phyloP scores from a whole-genome alignment of 1,284 basidiomycete genomes.

The Tilletia walkeri region DNA sequence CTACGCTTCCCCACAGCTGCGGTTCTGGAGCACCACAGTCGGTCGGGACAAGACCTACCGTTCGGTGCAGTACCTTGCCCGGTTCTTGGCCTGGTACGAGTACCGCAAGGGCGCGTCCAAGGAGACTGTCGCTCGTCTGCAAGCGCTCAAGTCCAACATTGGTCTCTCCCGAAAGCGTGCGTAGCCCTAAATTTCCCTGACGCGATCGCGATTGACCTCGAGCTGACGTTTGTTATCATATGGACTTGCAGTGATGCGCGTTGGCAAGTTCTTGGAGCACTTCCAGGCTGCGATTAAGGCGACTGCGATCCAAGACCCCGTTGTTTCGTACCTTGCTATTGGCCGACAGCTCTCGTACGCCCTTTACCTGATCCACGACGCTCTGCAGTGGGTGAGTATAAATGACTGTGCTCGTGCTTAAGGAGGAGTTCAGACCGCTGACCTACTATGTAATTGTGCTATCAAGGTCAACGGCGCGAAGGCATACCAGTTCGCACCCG shows the following conservation, averaged over 20 bases:
- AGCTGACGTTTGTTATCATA: not conserved
- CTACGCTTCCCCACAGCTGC: slow-evolving; percentile 31
- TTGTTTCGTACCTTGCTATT: slow-evolving; percentile 79
- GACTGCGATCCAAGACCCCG: slow-evolving; percentile 63
- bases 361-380: slow-evolving; percentile 68
- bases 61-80: slow-evolving; percentile 84
- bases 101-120: slow-evolving; percentile 57
- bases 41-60: slow-evolving; percentile 72
- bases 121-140: slow-evolving; percentile 56
- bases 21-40: slow-evolving; percentile 56
- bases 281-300: slow-evolving; percentile 85
- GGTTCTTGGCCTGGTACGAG: slow-evolving; percentile 79
- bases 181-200: slow-evolving; percentile 22
- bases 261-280: slow-evolving; percentile 92
- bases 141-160: slow-evolving; percentile 58
- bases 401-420: no score
- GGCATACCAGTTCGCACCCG: slow-evolving; percentile 59
- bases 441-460: slow-evolving; percentile 58
- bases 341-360: slow-evolving; percentile 85
- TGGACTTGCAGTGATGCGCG: slow-evolving; percentile 70
- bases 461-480: slow-evolving; percentile 57
- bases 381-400: slow-evolving; percentile 42
- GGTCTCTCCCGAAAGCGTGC: slow-evolving; percentile 58
- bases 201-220: not conserved
- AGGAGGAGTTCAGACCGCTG: slow-evolving; percentile 61